A percentile compares a stretch with the other conserved stretches of the same genome.
These are phyloP conservation scores for Petunia secreta DNA, from an alignment of 257 asterid genomes.

Conservation along the genomic window DNA sequence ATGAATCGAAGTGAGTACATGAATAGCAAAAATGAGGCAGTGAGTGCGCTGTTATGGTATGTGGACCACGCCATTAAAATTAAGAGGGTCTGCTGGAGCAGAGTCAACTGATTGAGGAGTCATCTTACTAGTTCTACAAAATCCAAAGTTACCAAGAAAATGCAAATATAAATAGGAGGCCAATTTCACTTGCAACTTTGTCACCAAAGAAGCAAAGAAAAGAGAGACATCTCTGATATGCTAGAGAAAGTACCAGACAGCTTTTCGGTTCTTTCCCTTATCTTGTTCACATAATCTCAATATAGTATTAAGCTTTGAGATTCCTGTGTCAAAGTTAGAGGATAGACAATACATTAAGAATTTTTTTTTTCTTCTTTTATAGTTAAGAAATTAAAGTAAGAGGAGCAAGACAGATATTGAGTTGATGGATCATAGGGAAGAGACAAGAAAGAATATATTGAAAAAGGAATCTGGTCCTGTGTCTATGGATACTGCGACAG, in stretches of 20 bases:
- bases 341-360: not conserved
- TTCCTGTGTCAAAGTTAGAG: not conserved
- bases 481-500: not conserved
- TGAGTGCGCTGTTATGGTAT: slow-evolving; percentile 25
- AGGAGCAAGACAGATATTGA: not conserved
- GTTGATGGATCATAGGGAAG: slow-evolving; percentile 42
- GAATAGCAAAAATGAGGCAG: slow-evolving; percentile 8
- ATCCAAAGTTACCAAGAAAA: not conserved
- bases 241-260: not conserved
- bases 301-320: not conserved
- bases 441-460: slow-evolving; percentile 24
- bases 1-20: too few species aligned
- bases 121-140: too few species aligned
- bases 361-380: not conserved
- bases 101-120: not conserved
- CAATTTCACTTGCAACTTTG: not conserved
- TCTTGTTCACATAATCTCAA: not conserved
- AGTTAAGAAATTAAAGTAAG: not conserved
- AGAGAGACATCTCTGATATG: not conserved
- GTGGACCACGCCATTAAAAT: slow-evolving; percentile 28
- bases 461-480: slow-evolving; percentile 26
- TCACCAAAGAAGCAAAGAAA: not conserved
- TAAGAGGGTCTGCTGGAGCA: not conserved
- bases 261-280: not conserved
- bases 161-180: slow-evolving; percentile 21